These are phyloP conservation scores for Backusella tuberculispora DNA, from an alignment of 192 early-diverging fungal species.

Conservation along the genomic window DNA sequence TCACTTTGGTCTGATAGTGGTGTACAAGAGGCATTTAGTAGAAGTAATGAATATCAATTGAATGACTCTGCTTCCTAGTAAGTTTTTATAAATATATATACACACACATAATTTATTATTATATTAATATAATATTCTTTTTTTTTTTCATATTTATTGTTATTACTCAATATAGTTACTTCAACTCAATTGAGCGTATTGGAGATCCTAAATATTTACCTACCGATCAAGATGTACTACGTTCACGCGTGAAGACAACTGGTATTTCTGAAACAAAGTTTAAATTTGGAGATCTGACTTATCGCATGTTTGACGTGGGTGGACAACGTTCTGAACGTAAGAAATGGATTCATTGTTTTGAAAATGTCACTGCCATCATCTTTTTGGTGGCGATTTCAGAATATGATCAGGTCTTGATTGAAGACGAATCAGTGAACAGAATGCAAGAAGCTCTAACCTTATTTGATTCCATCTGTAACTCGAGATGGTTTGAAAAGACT, in stretches of 20 bases:
- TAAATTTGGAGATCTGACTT: constrained; percentile 84
- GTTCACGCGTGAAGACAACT: constrained; percentile 94
- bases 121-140: not conserved
- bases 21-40: constrained; percentile 63
- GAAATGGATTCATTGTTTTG: constrained; percentile 47
- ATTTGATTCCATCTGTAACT: constrained; percentile 97
- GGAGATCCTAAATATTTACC: constrained; percentile 84
- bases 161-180: constrained; percentile 67
- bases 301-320: constrained; percentile 48
- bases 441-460: constrained; percentile 96
- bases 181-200: constrained; percentile 88
- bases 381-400: constrained; percentile 47
- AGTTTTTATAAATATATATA: constrained; percentile 31
- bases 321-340: constrained; percentile 46
- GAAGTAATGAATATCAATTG: constrained; percentile 80
- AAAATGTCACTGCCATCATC: constrained; percentile 44
- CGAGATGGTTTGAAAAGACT: constrained; percentile 93
- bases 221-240: constrained; percentile 91
- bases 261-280: constrained; percentile 96
- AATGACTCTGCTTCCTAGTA: constrained; percentile 93
- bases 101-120: not conserved
- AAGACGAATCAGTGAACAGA: constrained; percentile 79
- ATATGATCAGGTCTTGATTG: constrained; percentile 48
- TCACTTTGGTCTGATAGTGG: constrained; percentile 72
- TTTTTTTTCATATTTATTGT: not conserved